These are phyloP conservation scores for Monosporascus cannonballus DNA, from an alignment of 2,329 filamentous ascomycete species.

Conservation along the genomic window DNA sequence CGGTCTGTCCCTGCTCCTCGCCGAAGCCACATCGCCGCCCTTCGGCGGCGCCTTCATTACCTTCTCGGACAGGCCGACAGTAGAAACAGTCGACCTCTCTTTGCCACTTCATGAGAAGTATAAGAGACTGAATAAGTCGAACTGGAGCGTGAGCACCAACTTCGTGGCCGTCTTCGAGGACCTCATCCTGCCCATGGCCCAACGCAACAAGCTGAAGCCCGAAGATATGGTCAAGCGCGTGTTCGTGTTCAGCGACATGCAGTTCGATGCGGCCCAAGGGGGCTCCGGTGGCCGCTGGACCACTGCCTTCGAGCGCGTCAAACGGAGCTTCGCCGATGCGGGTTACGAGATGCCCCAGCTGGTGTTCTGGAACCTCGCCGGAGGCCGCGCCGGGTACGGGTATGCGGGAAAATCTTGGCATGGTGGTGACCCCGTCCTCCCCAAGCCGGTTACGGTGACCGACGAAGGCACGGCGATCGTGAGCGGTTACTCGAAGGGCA, in stretches of 20 bases:
- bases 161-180: slow-evolving; percentile 48
- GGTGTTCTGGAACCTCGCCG: slow-evolving; percentile 56
- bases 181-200: slow-evolving; percentile 48
- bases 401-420: too few species aligned
- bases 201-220: slow-evolving; percentile 40
- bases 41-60: slow-evolving; percentile 51
- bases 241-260: slow-evolving; percentile 58
- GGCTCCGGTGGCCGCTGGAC: slow-evolving; percentile 25
- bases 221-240: slow-evolving; percentile 57
- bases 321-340: slow-evolving; percentile 34
- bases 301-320: slow-evolving; percentile 45
- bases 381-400: slow-evolving; percentile 23
- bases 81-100: slow-evolving; percentile 34
- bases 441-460: slow-evolving; percentile 43
- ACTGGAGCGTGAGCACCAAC: slow-evolving; percentile 42
- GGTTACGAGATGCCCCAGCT: slow-evolving; percentile 54
- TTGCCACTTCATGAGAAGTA: slow-evolving; percentile 37
- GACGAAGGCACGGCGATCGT: slow-evolving; percentile 42
- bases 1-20: slow-evolving; percentile 49
- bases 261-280: slow-evolving; percentile 39
- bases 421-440: slow-evolving; percentile 26
- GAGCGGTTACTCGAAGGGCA: slow-evolving; percentile 50
- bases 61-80: slow-evolving; percentile 36
- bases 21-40: slow-evolving; percentile 45
- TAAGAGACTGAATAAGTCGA: slow-evolving; percentile 15